A percentile compares a stretch with the other conserved stretches of the same genome.
phyloP scores from a whole-genome alignment of 768 basidiomycete species.

The Boletus rubropictus region DNA sequence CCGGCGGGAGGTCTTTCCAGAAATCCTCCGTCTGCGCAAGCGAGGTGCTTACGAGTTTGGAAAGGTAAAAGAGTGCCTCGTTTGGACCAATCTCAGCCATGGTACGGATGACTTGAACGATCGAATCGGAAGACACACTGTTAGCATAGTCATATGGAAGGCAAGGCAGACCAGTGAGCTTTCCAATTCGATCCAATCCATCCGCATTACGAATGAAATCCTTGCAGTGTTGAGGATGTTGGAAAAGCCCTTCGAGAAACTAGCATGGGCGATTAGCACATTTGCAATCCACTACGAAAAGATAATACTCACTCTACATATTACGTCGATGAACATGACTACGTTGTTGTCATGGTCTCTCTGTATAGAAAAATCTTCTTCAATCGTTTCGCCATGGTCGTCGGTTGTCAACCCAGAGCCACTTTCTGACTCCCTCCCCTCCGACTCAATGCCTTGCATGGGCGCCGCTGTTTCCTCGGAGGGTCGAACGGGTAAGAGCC shows the following conservation, averaged over 20 bases:
- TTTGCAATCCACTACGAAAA: background rate
- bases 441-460: slow-evolving; percentile 43
- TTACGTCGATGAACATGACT: slow-evolving; percentile 72
- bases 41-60: slow-evolving; percentile 63
- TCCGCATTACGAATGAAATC: slow-evolving; percentile 79
- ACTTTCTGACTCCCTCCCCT: slow-evolving; percentile 17
- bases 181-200: slow-evolving; percentile 67
- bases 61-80: slow-evolving; percentile 66
- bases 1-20: slow-evolving; percentile 50
- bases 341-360: slow-evolving; percentile 70
- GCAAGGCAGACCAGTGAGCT: slow-evolving; percentile 76
- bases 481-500: slow-evolving; percentile 35
- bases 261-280: slow-evolving; percentile 26
- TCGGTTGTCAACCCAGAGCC: slow-evolving; percentile 17
- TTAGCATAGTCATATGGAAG: slow-evolving; percentile 85
- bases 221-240: slow-evolving; percentile 81
- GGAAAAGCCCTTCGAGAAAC: slow-evolving; percentile 94
- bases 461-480: slow-evolving; percentile 32
- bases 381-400: slow-evolving; percentile 10
- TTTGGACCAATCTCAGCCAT: slow-evolving; percentile 82
- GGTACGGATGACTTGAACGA: slow-evolving; percentile 83
- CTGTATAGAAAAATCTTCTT: slow-evolving; percentile 32
- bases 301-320: slow-evolving; percentile 59
- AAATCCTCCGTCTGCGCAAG: slow-evolving; percentile 65
- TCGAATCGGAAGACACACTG: slow-evolving; percentile 77